Conservation (phyloP, 2,329 filamentous ascomycete species). For the Graphilbum sp. region DNA sequence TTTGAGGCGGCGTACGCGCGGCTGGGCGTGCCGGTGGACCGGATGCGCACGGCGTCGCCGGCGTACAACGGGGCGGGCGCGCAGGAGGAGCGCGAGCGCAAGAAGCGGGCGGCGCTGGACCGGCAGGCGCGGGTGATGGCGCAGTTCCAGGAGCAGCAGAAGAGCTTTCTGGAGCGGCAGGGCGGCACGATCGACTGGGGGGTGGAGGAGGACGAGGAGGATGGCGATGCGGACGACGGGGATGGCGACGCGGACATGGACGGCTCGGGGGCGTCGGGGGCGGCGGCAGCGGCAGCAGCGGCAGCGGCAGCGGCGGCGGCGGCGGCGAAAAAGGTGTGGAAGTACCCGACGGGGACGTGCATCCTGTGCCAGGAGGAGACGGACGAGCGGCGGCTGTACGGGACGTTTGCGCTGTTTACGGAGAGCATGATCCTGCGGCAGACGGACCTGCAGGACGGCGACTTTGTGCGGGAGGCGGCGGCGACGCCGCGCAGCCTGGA, state of each 20-base stretch:
- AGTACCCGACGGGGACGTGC: slow-evolving; percentile 83
- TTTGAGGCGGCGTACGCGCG: slow-evolving; percentile 53
- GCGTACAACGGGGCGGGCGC: slow-evolving; percentile 40
- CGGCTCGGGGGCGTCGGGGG: no score
- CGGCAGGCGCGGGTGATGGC: slow-evolving; percentile 92
- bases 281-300: no score
- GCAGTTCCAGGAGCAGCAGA: slow-evolving; percentile 94
- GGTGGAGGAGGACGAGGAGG: slow-evolving; percentile 64
- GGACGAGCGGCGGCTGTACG: slow-evolving; percentile 74
- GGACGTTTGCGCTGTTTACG: slow-evolving; percentile 79
- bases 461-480: slow-evolving; percentile 70
- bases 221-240: slow-evolving; percentile 26
- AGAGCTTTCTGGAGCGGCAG: slow-evolving; percentile 83
- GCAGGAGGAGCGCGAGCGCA: slow-evolving; percentile 61
- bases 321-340: slow-evolving; percentile 52
- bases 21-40: slow-evolving; percentile 54
- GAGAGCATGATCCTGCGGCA: slow-evolving; percentile 77
- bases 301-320: no score
- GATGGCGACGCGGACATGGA: neutral
- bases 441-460: slow-evolving; percentile 65
- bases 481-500: slow-evolving; percentile 71
- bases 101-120: slow-evolving; percentile 80
- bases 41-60: slow-evolving; percentile 71
- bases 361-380: slow-evolving; percentile 95
- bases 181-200: slow-evolving; percentile 81